These are phyloP conservation scores for Biancaea sappan DNA, from an alignment of 306 rosid species.

Conservation along the genomic window DNA sequence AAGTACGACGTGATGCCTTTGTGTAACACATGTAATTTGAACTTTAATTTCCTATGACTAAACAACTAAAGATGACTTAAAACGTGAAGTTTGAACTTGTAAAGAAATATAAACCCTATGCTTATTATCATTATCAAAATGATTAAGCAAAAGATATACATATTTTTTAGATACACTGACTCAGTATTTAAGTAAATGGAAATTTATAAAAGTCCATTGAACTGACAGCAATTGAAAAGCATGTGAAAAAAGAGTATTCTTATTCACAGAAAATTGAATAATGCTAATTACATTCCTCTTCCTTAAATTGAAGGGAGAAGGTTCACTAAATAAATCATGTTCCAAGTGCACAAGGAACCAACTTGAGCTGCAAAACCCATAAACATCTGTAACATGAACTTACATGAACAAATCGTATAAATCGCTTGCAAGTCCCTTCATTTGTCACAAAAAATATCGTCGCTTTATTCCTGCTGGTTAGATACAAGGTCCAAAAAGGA, in stretches of 20 bases:
- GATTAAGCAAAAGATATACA: not conserved
- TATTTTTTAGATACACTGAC: not conserved
- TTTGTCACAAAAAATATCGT: not conserved
- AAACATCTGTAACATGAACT: not conserved
- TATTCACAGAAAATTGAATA: not conserved
- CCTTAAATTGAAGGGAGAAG: not conserved
- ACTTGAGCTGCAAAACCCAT: slow-evolving; percentile 1
- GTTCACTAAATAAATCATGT: not conserved
- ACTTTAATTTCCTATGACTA: too few species aligned
- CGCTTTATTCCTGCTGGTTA: not conserved
- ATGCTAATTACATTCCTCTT: not conserved
- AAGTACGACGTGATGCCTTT: too few species aligned
- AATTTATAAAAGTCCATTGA: not conserved
- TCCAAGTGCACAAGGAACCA: not conserved
- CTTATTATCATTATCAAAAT: not conserved
- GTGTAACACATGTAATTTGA: too few species aligned
- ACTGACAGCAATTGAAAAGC: not conserved
- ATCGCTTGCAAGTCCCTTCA: not conserved
- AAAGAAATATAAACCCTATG: too few species aligned
- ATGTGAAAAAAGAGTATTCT: not conserved
- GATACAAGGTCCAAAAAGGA: not conserved
- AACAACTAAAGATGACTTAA: too few species aligned
- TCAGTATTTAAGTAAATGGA: not conserved
- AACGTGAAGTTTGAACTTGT: too few species aligned
- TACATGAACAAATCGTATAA: not conserved